Evolutionary conservation across 2,329 filamentous ascomycete genomes (phyloP).

Genomic region (Fusarium sp.): DNA sequence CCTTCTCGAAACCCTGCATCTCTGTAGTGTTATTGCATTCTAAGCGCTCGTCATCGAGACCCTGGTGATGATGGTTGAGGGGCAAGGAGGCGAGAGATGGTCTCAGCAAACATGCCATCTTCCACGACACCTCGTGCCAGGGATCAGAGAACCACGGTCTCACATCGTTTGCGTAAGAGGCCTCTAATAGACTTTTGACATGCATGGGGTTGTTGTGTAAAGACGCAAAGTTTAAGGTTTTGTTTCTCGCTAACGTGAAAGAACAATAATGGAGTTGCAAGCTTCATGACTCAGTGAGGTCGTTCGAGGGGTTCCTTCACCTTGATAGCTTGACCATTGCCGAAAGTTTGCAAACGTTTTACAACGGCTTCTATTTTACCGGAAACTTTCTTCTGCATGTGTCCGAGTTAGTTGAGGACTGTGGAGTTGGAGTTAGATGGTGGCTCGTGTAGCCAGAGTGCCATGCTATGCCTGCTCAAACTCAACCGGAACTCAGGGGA

Average conservation of each 20-base stretch:
- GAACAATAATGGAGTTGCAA: background rate
- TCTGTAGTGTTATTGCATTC: background rate
- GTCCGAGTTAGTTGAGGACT: background rate
- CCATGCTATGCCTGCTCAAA: background rate
- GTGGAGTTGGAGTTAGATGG: slow-evolving; percentile 8
- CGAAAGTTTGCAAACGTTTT: background rate
- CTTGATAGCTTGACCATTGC: background rate
- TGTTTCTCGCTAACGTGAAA: background rate
- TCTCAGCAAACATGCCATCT: slow-evolving; percentile 5
- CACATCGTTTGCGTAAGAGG: background rate
- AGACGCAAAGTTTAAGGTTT: background rate
- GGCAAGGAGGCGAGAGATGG: background rate
- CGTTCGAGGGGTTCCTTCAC: background rate
- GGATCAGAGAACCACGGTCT: background rate
- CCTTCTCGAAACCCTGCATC: background rate
- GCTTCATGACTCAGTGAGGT: background rate
- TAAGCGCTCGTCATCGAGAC: background rate
- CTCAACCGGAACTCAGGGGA: slow-evolving; percentile 8
- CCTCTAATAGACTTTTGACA: background rate
- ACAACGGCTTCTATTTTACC: slow-evolving; percentile 3
- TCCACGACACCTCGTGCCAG: background rate
- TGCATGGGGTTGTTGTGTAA: background rate
- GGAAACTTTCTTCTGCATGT: slow-evolving; percentile 10
- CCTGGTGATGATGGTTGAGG: background rate
- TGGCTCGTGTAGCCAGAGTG: background rate